phyloP scores from a whole-genome alignment of 768 basidiomycete genomes.

The Lentinula sp. region DNA sequence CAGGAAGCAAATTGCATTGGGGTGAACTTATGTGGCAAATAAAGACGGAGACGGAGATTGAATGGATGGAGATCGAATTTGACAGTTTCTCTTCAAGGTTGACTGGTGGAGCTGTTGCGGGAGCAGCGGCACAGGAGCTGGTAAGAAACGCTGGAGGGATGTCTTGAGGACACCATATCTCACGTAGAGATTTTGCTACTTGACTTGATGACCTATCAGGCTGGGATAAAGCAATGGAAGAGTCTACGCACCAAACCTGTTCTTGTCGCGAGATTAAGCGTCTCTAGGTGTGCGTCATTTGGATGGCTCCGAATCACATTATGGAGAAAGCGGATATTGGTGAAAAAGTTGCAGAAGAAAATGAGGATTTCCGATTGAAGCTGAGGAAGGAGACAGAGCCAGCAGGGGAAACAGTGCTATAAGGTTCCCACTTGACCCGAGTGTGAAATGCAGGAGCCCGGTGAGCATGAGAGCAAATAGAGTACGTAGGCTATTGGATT shows the following conservation, averaged over 20 bases:
- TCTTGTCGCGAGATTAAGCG: constrained; percentile 29
- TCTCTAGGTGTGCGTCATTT: constrained; percentile 20
- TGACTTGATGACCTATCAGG: constrained; percentile 44
- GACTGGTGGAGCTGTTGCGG: constrained; percentile 13
- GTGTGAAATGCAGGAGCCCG: constrained; percentile 64
- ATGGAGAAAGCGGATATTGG: constrained; percentile 18
- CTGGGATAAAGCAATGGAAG: constrained; percentile 7
- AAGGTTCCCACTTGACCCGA: constrained; percentile 79
- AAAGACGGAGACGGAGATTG: background rate
- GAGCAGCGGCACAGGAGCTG: constrained; percentile 23
- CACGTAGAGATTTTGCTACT: constrained; percentile 70
- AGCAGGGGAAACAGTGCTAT: constrained; percentile 38
- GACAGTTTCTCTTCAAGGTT: constrained; percentile 24
- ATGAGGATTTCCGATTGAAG: constrained; percentile 48
- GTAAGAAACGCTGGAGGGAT: constrained; percentile 56
- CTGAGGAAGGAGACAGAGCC: constrained; percentile 28
- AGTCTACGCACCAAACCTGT: constrained; percentile 60
- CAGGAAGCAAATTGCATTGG: constrained; percentile 9
- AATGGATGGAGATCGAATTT: constrained; percentile 9
- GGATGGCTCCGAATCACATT: constrained; percentile 28
- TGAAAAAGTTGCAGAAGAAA: constrained; percentile 33
- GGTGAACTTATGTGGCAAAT: background rate
- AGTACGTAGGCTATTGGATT: constrained; percentile 10
- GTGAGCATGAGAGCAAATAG: constrained; percentile 50
- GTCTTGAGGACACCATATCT: constrained; percentile 77